phyloP scores from a whole-genome alignment of 768 basidiomycete genomes.

The Phanerochaete sordida region DNA sequence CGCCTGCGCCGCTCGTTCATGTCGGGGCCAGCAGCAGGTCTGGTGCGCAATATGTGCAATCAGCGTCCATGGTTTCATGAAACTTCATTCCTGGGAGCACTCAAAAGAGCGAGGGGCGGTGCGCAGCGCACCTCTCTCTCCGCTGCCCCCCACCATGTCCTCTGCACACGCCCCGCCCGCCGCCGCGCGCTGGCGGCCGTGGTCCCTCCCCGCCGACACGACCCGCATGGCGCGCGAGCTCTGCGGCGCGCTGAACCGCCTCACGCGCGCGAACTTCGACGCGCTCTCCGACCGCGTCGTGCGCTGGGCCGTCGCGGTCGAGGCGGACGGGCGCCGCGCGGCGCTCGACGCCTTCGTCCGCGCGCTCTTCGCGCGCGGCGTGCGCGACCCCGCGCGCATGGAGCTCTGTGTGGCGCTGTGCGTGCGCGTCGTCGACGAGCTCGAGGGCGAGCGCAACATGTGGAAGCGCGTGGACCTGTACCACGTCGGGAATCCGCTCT shows the following conservation, averaged over 20 bases:
- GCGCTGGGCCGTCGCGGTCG: constrained; percentile 45
- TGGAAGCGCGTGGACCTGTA: constrained; percentile 23
- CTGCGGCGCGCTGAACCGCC: constrained; percentile 56
- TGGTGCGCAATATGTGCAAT: background rate
- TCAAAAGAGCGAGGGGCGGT: background rate
- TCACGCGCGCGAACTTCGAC: constrained; percentile 49
- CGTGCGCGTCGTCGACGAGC: constrained; percentile 41
- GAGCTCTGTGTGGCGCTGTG: constrained; percentile 52
- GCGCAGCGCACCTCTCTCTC: background rate
- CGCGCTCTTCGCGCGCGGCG: constrained; percentile 51
- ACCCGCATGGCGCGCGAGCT: constrained; percentile 45
- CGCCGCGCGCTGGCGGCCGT: constrained; percentile 18
- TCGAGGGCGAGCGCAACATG: constrained; percentile 28
- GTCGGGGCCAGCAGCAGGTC: background rate
- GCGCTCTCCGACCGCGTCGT: constrained; percentile 47
- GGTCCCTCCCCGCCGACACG: constrained; percentile 27
- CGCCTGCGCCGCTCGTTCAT: background rate
- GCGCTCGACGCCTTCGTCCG: constrained; percentile 48
- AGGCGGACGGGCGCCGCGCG: constrained; percentile 43
- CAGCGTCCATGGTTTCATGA: background rate
- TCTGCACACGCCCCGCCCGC: background rate
- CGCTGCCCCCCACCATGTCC: background rate
- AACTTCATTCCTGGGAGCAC: background rate
- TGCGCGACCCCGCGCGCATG: constrained; percentile 48
- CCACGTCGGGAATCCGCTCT: constrained; percentile 17